Conservation (phyloP, 192 early-diverging fungal genomes). For the Entomortierella parvispora region DNA sequence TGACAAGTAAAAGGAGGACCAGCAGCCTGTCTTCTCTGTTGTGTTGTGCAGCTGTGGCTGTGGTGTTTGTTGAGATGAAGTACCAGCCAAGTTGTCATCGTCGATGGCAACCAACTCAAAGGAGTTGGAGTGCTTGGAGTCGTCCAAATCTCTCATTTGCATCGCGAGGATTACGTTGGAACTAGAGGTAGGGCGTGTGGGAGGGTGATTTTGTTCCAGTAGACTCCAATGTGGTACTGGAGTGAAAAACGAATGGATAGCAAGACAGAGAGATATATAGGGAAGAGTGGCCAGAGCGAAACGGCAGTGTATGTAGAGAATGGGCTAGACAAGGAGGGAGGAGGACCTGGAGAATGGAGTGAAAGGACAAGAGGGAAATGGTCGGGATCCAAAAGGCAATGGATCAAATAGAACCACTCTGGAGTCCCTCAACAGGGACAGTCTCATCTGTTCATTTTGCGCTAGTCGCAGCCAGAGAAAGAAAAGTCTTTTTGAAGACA, state of each 20-base stretch:
- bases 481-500: not conserved
- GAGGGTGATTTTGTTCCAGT: not conserved
- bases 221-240: no score
- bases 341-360: not conserved
- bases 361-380: not conserved
- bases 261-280: no score
- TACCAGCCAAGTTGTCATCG: not conserved
- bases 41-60: not conserved
- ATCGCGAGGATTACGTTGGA: no score
- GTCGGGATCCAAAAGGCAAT: not conserved
- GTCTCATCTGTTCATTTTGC: no score
- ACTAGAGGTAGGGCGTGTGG: not conserved
- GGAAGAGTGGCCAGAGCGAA: no score
- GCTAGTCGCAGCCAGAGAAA: not conserved
- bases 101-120: slow-evolving; percentile 37
- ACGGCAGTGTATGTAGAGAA: no score
- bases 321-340: no score
- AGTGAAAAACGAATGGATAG: no score
- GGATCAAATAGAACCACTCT: not conserved
- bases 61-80: not conserved
- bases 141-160: slow-evolving; percentile 8
- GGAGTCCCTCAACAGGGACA: no score
- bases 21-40: not conserved
- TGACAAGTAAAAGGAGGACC: not conserved
- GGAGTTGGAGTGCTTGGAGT: slow-evolving; percentile 27